phyloP scores from a whole-genome alignment of 345 rosid species.

The Noccaea bulbosa region DNA sequence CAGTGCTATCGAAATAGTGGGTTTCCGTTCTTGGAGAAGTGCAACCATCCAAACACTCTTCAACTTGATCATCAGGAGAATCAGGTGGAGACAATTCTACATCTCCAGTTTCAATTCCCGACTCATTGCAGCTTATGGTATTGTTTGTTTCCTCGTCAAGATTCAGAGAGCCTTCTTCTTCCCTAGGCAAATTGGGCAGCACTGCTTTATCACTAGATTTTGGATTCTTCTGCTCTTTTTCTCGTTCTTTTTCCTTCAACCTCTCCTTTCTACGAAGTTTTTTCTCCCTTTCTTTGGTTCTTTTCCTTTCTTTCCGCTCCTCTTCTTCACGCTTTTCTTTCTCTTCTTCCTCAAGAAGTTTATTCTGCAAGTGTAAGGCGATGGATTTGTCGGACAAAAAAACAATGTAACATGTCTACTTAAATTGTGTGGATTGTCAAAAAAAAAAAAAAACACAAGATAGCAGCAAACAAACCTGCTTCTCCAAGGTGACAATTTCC shows the following conservation, averaged over 20 bases:
- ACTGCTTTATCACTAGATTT: slow-evolving; percentile 36
- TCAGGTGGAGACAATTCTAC: slow-evolving; percentile 55
- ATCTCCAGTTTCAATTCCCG: slow-evolving; percentile 52
- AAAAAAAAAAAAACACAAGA: slow-evolving; percentile 8
- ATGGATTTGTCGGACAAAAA: slow-evolving; percentile 24
- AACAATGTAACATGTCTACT: not conserved
- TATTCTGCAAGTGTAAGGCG: slow-evolving; percentile 53
- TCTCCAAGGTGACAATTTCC: slow-evolving; percentile 87
- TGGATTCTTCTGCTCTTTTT: slow-evolving; percentile 56
- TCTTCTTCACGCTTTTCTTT: slow-evolving; percentile 95
- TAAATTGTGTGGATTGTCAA: not conserved
- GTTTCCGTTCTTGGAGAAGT: slow-evolving; percentile 46
- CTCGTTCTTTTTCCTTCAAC: slow-evolving; percentile 85
- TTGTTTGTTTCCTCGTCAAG: slow-evolving; percentile 54
- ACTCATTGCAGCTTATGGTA: slow-evolving; percentile 47
- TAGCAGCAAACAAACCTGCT: slow-evolving; percentile 64
- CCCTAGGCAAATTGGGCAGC: slow-evolving; percentile 28
- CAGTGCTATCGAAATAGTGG: slow-evolving; percentile 47
- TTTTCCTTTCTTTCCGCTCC: slow-evolving; percentile 86
- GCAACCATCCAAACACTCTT: slow-evolving; percentile 46
- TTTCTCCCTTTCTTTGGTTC: slow-evolving; percentile 88
- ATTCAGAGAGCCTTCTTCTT: slow-evolving; percentile 43
- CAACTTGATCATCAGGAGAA: slow-evolving; percentile 58
- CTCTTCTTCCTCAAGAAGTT: slow-evolving; percentile 98
- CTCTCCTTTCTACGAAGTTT: slow-evolving; percentile 95